These are phyloP conservation scores for Yamadazyma buinensis DNA, from an alignment of 1,139 yeast genomes.

Conservation along the genomic window DNA sequence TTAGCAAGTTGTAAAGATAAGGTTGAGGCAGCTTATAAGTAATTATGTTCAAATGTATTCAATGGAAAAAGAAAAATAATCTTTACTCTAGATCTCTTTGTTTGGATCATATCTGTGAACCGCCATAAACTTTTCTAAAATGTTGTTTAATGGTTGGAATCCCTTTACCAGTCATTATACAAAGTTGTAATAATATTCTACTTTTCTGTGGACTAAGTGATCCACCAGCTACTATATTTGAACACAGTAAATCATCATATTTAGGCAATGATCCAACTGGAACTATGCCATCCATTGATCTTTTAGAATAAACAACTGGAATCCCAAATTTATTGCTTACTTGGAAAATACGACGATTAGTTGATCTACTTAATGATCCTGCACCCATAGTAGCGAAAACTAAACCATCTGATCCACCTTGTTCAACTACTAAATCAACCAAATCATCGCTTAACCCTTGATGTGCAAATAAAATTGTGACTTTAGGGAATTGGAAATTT, in stretches of 20 bases:
- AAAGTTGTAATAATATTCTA: constrained; percentile 56
- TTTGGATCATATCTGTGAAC: constrained; percentile 2
- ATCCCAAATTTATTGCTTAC: constrained; percentile 31
- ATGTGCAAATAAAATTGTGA: constrained; percentile 44
- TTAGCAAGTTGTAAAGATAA: constrained; percentile 56
- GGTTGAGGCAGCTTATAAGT: constrained; percentile 38
- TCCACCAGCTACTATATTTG: constrained; percentile 53
- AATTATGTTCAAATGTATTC: constrained; percentile 2
- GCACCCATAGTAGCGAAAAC: constrained; percentile 72
- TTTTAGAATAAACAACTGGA: constrained; percentile 61
- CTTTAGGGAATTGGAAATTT: constrained; percentile 28
- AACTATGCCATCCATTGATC: constrained; percentile 60
- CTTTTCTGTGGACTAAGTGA: constrained; percentile 67
- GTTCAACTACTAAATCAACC: constrained; percentile 40
- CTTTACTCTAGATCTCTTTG: background rate
- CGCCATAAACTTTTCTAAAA: constrained; percentile 40
- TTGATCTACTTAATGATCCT: constrained; percentile 54
- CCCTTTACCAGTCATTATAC: constrained; percentile 43
- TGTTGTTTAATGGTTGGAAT: constrained; percentile 40
- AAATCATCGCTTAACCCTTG: constrained; percentile 54
- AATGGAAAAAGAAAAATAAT: too few relatives aligned
- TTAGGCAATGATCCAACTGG: constrained; percentile 37
- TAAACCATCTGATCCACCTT: constrained; percentile 47
- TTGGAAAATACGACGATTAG: constrained; percentile 39
- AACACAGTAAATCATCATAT: constrained; percentile 13